Base-by-base conservation (phyloP, 2,329 filamentous ascomycete species). In the Chrysoporthe puriensis region DNA sequence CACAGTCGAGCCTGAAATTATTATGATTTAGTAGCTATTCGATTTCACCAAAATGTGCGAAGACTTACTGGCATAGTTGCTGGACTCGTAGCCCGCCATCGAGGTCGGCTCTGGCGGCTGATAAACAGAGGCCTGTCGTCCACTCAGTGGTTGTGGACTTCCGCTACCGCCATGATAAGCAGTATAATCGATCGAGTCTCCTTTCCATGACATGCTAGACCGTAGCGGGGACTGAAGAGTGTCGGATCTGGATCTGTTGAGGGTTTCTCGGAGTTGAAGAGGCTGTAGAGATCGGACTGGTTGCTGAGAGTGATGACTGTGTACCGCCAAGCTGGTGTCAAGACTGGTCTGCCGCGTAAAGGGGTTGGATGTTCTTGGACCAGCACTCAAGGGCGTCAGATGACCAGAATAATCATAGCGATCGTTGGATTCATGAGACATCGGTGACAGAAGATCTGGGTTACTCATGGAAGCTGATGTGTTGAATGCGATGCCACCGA, bases 401-500 rank as follows among this genome's bases (percentile, higher is more conserved):
- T 85, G 84, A 64, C 78, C 80, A 16, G 81, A 77, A 71, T 86
- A 87, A 63, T 81, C 79, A 66, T 86, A 88, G 66, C 86, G 82
- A 64, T 89, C 86, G 64, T 77, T 82, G 0, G 85, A 82, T 32
- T 83, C 81, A 4, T 86, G 78, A 1, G 86, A 88, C 68, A 88
- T 77, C 2, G 87, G 86, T 2, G 87, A 88, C 59, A 88, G 79
- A 18, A 88, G 80, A 68, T 88, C 86, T 1, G 86, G 78, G 67
- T 77, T 83, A 71, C 79, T 80, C 76, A 88, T 82, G 18, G 80
- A 79, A 14, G 78, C 80, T 1, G 82, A 78, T 21, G 86, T 84
- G 63, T 85, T 85, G 74, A 92, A 92, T 2, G 86, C 86, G 72
- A 92, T 88, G 71, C 84, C 84, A 11, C 88, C 87, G 77, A 92